Evolutionary conservation across 1,284 basidiomycete species (phyloP).

Genomic region (Pseudozyma hubeiensis): DNA sequence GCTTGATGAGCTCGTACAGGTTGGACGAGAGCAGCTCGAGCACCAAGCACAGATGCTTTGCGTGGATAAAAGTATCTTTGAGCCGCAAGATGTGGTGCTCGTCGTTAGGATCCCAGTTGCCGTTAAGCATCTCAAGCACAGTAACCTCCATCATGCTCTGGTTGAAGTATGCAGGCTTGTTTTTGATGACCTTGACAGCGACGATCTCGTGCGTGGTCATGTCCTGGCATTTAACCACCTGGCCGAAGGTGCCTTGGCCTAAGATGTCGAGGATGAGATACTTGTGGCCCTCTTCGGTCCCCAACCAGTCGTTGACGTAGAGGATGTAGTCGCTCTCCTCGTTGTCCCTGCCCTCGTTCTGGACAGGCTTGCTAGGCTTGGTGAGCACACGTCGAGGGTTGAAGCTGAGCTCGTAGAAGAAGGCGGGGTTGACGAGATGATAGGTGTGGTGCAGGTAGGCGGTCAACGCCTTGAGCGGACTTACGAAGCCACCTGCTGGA

Average conservation of each 20-base stretch:
- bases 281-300: constrained; percentile 72
- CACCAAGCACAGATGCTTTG: constrained; percentile 94
- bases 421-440: constrained; percentile 67
- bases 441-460: constrained; percentile 68
- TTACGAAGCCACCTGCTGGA: constrained; percentile 65
- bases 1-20: constrained; percentile 99
- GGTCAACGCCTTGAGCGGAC: constrained; percentile 67
- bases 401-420: constrained; percentile 68
- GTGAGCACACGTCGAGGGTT: constrained; percentile 67
- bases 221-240: constrained; percentile 99
- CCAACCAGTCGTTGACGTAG: constrained; percentile 68
- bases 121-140: constrained; percentile 82
- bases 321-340: constrained; percentile 68
- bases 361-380: constrained; percentile 66
- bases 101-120: constrained; percentile 79
- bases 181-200: constrained; percentile 99
- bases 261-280: constrained; percentile 98
- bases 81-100: constrained; percentile 96
- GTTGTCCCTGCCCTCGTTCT: constrained; percentile 68
- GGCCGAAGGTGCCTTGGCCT: constrained; percentile 97
- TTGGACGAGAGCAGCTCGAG: constrained; percentile 98
- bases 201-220: constrained; percentile 99
- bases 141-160: constrained; percentile 99
- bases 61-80: constrained; percentile 95
- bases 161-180: constrained; percentile 99